Conservation (phyloP, 768 basidiomycete genomes). For the Crepidotus variabilis region DNA sequence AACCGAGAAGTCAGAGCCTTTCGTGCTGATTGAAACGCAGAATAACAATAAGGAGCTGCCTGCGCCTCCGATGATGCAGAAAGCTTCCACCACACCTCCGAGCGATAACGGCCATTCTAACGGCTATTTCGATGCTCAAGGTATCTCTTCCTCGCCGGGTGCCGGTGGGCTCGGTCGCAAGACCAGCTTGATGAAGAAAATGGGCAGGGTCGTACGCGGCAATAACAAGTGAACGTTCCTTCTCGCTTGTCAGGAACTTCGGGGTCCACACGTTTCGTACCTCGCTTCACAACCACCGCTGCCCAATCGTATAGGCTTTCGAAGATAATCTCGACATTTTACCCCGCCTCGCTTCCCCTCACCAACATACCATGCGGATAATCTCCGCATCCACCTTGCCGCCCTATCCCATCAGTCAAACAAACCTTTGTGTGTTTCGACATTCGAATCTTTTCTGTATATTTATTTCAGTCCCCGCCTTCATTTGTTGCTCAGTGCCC, state of each 20-base stretch:
- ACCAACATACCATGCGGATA: not conserved
- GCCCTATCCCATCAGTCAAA: too few species aligned
- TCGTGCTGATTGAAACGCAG: conserved; percentile 61
- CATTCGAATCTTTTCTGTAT: not conserved
- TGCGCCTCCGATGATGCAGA: conserved; percentile 25
- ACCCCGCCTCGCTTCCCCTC: not conserved
- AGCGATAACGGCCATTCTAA: conserved; percentile 15
- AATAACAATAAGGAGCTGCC: conserved; percentile 55
- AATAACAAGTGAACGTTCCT: conserved; percentile 27
- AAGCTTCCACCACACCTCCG: conserved; percentile 24
- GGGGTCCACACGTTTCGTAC: too few species aligned
- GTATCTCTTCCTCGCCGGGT: conserved; percentile 29
- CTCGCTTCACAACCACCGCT: not conserved
- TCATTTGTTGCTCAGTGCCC: conserved; percentile 1
- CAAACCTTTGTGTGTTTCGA: too few species aligned
- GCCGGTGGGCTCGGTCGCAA: conserved; percentile 53
- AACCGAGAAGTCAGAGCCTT: conserved; percentile 48
- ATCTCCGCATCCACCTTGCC: too few species aligned
- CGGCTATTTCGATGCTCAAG: conserved; percentile 49
- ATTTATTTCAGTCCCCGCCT: conserved; percentile 12
- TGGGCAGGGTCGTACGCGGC: conserved; percentile 68
- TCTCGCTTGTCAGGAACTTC: too few species aligned
- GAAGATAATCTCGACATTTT: not conserved
- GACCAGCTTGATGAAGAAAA: conserved; percentile 77
- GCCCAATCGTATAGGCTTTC: not conserved